Evolutionary conservation across 2,329 filamentous ascomycete genomes (phyloP), one percentile per base, ranked within the genome.

Genomic region (Cercospora janseana): DNA sequence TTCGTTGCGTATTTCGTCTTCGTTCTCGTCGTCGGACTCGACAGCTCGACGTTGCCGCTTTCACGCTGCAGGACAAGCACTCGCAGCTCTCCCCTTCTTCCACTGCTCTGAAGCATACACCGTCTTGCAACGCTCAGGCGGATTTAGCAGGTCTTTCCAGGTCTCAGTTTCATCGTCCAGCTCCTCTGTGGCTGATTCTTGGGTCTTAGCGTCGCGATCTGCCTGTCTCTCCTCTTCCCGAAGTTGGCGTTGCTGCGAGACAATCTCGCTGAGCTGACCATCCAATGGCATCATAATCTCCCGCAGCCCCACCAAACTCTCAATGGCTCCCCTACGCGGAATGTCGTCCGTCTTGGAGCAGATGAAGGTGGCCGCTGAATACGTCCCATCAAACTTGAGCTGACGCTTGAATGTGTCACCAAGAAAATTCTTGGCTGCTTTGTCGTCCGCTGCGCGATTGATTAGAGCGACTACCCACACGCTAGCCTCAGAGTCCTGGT

Each of bases 321-420:
- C 65, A 3, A 66, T 61, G 4, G 72, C 73, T 48, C 79, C 74
- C 0, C 65, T 70, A 3, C 75, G 64, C 6, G 70, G 75, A 6
- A 85, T 80, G 34, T 84, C 79, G 60, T 85, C 82, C 0, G 79
- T 81, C 60, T 84, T 85, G 12, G 74, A 77, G 59, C 81, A 84
- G 10, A 85, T 79, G 52, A 85, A 84, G 0, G 79, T 82, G 2
- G 83, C 70, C 2, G 68, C 71, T 5, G 68, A 73, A 46, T 79
- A 79, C 0, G 69, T 73, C 2, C 78, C 77, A 51, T 85, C 81
- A 58, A 79, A 79, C 49, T 81, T 78, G 3, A 85, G 66, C 56
- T 84, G 81, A 0, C 76, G 70, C 58, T 77, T 80, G 67, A 82
- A 82, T 0, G 73, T 72, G 13, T 79, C 71, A 0, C 79, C 79